Base-by-base conservation (phyloP, 306 rosid genomes). In the Medicago truncatula region DNA sequence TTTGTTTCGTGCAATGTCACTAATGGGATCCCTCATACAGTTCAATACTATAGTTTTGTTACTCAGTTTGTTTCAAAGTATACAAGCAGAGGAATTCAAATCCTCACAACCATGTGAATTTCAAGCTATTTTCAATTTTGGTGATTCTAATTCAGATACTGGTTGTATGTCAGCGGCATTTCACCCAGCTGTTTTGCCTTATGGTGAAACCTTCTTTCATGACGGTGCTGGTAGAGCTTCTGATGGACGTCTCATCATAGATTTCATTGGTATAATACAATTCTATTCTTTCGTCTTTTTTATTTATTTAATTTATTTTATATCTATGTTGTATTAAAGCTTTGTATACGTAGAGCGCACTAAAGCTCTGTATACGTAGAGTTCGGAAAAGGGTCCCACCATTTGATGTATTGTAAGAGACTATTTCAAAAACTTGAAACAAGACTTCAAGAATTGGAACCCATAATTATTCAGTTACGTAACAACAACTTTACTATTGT, bases 121-220 rank as follows among this genome's bases (percentile, higher is more conserved):
- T 72, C 71, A 82, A 8, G 86, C 97, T 14, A 86, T 91, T 18
- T 91, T 87, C 86, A 89, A 87, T 84, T 89, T 91, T 60, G 94
- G 92, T 15, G 97, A 91, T 56, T 91, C 89, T 2, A 91, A 91
- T 65, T 91, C 97, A 25, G 97, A 91, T 43, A 91, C 97, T 15
- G 93, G 93, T 1, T 85, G 83, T 63, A 82, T 75, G 75, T 81
- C 93, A 2, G 90, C 96, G n/a, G 90, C 93, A 53, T 86, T 89
- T 69, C 86, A 65, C 78, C 88, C 84, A 1, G 67, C 79, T 38
- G 74, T n/a, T 52, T 70, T 82, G 20, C 97, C 93, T 0, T 78
- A 68, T 38, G 97, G 97, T 6, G 71, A 89, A 20, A 91, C 95
- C 4, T 89, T 81, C 76, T 91, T 91, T 81, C 87, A 83, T 60